These are phyloP conservation scores for Colletotrichum falcatum DNA, from an alignment of 2,329 filamentous ascomycete genomes.

Conservation along the genomic window DNA sequence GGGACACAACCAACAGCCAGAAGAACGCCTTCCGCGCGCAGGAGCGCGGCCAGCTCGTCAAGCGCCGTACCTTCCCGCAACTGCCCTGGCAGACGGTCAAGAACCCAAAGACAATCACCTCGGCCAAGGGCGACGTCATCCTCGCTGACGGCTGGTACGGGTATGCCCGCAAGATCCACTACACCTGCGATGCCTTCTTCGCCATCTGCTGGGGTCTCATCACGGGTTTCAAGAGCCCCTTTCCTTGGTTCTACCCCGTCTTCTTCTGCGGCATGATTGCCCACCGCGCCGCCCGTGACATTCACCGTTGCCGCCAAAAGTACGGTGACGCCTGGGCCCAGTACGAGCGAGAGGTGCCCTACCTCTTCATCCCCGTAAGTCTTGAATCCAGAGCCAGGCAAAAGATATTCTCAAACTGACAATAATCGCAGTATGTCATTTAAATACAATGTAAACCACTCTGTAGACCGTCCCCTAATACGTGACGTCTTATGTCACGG, in stretches of 20 bases:
- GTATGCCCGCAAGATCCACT: conserved; percentile 62
- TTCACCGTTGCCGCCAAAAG: conserved; percentile 79
- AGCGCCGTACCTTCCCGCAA: conserved; percentile 87
- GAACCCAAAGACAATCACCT: conserved; percentile 83
- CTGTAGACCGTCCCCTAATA: neutral
- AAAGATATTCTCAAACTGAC: neutral
- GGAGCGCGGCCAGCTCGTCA: conserved; percentile 77
- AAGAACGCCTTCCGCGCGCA: conserved; percentile 91
- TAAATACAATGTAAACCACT: conserved; percentile 43
- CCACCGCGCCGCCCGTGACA: conserved; percentile 81
- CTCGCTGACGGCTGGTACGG: conserved; percentile 88
- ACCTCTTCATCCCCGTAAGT: conserved; percentile 75
- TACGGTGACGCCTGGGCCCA: conserved; percentile 86
- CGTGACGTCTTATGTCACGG: conserved; percentile 1
- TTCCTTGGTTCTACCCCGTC: conserved; percentile 89
- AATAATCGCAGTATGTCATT: conserved; percentile 54
- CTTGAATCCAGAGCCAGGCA: neutral
- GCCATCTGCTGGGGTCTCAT: conserved; percentile 84
- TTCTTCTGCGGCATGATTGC: conserved; percentile 86
- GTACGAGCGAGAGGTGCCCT: conserved; percentile 84
- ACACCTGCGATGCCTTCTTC: conserved; percentile 84
- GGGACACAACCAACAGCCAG: conserved; percentile 92
- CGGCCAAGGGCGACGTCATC: conserved; percentile 79
- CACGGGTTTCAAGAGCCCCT: conserved; percentile 82
- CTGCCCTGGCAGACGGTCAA: conserved; percentile 88